Percentiles rank a stretch among this genome's conserved stretches.
Conservation (phyloP, 1,284 basidiomycete species). For the Amylostereum areolatum region DNA sequence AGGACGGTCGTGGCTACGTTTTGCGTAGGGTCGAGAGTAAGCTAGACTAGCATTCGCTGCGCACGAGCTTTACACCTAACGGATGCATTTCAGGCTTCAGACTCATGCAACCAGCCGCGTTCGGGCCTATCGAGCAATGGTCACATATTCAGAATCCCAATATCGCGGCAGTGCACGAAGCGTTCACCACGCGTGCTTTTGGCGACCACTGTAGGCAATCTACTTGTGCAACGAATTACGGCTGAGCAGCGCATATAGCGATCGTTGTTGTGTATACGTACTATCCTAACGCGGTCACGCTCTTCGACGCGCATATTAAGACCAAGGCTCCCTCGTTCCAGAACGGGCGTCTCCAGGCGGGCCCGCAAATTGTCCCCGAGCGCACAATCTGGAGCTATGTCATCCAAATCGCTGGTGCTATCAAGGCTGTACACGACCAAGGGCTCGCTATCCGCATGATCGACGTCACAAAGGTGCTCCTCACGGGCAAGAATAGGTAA, state of each 20-base stretch:
- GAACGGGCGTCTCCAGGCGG: slow-evolving; percentile 37
- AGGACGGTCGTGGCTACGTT: slow-evolving; percentile 77
- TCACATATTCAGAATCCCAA: slow-evolving; percentile 81
- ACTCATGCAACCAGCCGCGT: slow-evolving; percentile 77
- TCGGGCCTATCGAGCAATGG: slow-evolving; percentile 85
- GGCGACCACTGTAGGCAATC: slow-evolving; percentile 88
- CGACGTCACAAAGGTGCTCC: slow-evolving; percentile 83
- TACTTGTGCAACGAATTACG: no score
- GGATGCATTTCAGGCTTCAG: slow-evolving; percentile 65
- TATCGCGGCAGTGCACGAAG: slow-evolving; percentile 84
- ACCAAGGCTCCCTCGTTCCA: slow-evolving; percentile 38
- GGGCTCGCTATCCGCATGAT: slow-evolving; percentile 82
- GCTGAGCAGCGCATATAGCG: no score
- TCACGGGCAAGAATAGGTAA: slow-evolving; percentile 87
- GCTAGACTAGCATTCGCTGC: slow-evolving; percentile 20
- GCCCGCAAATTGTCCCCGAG: slow-evolving; percentile 55
- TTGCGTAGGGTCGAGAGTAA: slow-evolving; percentile 84
- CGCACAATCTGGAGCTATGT: slow-evolving; percentile 93
- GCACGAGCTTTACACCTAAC: slow-evolving; percentile 2
- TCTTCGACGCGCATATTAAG: slow-evolving; percentile 68
- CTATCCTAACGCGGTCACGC: slow-evolving; percentile 80
- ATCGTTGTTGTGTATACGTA: slow-evolving; percentile 93
- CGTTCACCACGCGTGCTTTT: slow-evolving; percentile 94
- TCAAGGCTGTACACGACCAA: slow-evolving; percentile 81
- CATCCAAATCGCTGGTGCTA: slow-evolving; percentile 83